Percentiles rank a stretch among this genome's conserved stretches.
phyloP scores from a whole-genome alignment of 78 protist genomes.

The Monocercomonoides exilis region DNA sequence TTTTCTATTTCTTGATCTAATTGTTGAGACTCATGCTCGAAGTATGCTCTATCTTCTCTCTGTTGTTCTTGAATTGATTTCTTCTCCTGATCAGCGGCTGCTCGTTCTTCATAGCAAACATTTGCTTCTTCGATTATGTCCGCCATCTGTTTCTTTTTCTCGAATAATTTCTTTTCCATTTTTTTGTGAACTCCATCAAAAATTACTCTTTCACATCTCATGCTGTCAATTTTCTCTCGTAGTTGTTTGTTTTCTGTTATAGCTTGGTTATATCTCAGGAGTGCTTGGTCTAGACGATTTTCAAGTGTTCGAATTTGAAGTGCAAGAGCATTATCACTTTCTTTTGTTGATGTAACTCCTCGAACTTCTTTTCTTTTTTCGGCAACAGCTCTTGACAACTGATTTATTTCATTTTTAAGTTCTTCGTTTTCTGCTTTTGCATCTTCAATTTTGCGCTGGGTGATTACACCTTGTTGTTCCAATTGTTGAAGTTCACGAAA shows the following conservation, averaged over 20 bases:
- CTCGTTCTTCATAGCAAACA: slow-evolving; percentile 50
- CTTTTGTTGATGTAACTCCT: slow-evolving; percentile 30
- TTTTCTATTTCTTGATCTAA: slow-evolving; percentile 18
- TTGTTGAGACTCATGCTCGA: background rate
- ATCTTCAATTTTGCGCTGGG: background rate
- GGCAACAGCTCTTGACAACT: background rate
- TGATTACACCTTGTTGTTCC: background rate
- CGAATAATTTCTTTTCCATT: slow-evolving; percentile 41
- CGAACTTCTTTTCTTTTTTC: slow-evolving; percentile 39
- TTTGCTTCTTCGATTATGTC: slow-evolving; percentile 43
- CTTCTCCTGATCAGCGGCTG: background rate
- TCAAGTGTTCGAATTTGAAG: slow-evolving; percentile 52
- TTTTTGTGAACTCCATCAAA: slow-evolving; percentile 60
- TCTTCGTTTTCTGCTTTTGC: background rate
- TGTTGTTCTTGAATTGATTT: background rate
- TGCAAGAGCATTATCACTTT: background rate
- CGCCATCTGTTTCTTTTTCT: slow-evolving; percentile 47
- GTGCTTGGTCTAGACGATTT: slow-evolving; percentile 46
- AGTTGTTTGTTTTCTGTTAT: slow-evolving; percentile 47
- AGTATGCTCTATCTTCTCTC: background rate
- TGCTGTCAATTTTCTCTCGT: slow-evolving; percentile 60
- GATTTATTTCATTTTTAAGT: background rate
- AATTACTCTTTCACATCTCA: slow-evolving; percentile 59
- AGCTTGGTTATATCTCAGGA: slow-evolving; percentile 59
- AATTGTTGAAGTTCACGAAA: background rate